Base-by-base conservation (phyloP, 257 asterid genomes). In the Lantana camara region DNA sequence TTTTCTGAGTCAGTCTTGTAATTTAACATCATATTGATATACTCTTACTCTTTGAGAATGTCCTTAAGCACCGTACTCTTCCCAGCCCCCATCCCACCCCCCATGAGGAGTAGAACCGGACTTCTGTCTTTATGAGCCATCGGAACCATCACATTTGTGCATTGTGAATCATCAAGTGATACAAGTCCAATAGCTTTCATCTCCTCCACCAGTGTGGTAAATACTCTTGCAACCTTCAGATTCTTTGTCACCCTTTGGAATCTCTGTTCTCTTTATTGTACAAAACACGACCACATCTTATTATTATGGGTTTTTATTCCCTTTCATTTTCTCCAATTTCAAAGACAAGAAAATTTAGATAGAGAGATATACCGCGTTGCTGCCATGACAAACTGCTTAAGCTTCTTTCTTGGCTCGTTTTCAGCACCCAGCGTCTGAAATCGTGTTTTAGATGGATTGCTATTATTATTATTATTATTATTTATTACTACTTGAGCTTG, bases 11-110 rank as follows among this genome's bases (percentile, higher is more conserved):
- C n/a, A n/a, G n/a, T 27, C 21, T 19, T 56, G 57, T 7, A 16
- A 29, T 29, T 14, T 12, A 29, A 55, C 45, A 21, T 17, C 16
- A 8, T 32, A 41, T 3, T 41, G 46, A 41, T 20, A 4, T 21
- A 14, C 37, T 55, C 90, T 76, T 87, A 86, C 98, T 92, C 98
- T 83, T 92, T 89, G 73, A 92, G 84, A 66, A 92, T 83, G 82
- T 92, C 98, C 69, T 89, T 91, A 38, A 89, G 98, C 67, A 87
- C 96, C 7, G 95, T 86, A 68, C 96, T 91, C 79, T 91, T 91
- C 34, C 96, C 98, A 0, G 96, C 98, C 8, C 96, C 96, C 98
- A 91, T 89, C 10, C 98, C 98, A 41, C 98, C 98, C 1, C 98
- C 98, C 97, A 92, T 91, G 81, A 91, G 81, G 76, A 92, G 97